These are phyloP conservation scores for Butyriboletus pseudospeciosus DNA, from an alignment of 1,284 basidiomycete species.

Conservation along the genomic window DNA sequence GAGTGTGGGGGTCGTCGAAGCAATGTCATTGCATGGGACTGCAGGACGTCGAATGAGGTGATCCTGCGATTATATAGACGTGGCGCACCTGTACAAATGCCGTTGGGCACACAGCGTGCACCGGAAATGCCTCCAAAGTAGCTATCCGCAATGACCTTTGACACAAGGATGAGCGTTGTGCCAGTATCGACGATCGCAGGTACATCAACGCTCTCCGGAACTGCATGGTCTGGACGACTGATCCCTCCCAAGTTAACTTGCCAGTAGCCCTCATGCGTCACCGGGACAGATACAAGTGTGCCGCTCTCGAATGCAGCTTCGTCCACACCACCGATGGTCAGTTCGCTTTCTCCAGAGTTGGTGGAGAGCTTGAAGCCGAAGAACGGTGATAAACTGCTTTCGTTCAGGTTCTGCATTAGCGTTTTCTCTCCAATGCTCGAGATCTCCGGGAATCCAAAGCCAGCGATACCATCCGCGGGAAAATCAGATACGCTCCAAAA, in stretches of 20 bases:
- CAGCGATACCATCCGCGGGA: constrained; percentile 44
- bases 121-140: constrained; percentile 15
- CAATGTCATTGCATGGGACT: constrained; percentile 23
- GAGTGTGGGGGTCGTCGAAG: constrained; percentile 7
- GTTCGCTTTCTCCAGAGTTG: constrained; percentile 35
- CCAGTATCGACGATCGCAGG: constrained; percentile 24
- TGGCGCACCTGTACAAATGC: constrained; percentile 13
- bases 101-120: background rate
- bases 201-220: background rate
- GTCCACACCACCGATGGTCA: constrained; percentile 52
- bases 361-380: constrained; percentile 54
- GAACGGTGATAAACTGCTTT: constrained; percentile 34
- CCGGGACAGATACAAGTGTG: constrained; percentile 27
- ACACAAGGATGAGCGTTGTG: constrained; percentile 23
- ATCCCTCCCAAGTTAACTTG: constrained; percentile 17
- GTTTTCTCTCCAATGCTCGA: constrained; percentile 33
- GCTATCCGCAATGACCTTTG: background rate
- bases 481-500: constrained; percentile 32
- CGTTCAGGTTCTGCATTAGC: constrained; percentile 39
- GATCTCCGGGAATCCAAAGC: constrained; percentile 40
- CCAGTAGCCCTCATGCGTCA: constrained; percentile 22
- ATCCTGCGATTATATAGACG: background rate
- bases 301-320: constrained; percentile 28
- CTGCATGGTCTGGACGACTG: background rate
- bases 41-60: background rate